Conservation (phyloP, 1,284 basidiomycete genomes). For the Sporisorium iseilematis-ciliati region DNA sequence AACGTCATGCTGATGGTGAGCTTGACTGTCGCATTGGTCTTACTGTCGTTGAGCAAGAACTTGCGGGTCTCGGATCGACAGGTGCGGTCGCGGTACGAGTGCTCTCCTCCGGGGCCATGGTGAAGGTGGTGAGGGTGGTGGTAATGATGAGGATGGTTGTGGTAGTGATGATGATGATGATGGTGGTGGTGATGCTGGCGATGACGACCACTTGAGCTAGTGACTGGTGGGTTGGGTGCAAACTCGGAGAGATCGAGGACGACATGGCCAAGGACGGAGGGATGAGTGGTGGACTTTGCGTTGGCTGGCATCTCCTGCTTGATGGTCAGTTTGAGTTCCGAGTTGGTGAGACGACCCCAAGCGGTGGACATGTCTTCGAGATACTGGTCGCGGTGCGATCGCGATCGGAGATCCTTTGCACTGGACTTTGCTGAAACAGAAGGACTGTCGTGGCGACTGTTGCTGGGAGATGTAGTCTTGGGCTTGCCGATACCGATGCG, state of each 20-base stretch:
- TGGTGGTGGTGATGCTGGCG: conserved; percentile 52
- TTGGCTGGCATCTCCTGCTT: conserved; percentile 49
- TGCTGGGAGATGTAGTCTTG: conserved; percentile 18
- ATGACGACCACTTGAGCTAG: conserved; percentile 16
- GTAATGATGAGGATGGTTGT: conserved; percentile 46
- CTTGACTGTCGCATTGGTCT: conserved; percentile 82
- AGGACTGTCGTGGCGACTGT: conserved; percentile 32
- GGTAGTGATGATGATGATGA: conserved; percentile 48
- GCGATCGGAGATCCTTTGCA: conserved; percentile 36
- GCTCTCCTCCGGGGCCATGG: conserved; percentile 30
- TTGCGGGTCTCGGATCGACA: conserved; percentile 74
- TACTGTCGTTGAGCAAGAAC: conserved; percentile 80
- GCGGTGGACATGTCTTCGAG: conserved; percentile 41
- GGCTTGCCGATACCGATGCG: conserved; percentile 61
- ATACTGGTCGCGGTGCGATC: conserved; percentile 27
- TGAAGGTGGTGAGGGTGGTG: conserved; percentile 43
- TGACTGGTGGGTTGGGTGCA: conserved; percentile 74
- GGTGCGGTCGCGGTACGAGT: conserved; percentile 30
- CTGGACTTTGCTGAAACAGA: conserved; percentile 43
- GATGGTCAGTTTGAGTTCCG: conserved; percentile 58
- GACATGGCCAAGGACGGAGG: conserved; percentile 75
- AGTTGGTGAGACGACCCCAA: conserved; percentile 52
- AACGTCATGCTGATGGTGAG: conserved; percentile 77
- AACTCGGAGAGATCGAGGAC: conserved; percentile 82
- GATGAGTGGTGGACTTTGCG: conserved; percentile 35